Evolutionary conservation across 139 green algal species (phyloP).

Genomic region (Tetratostichococcus sp.): DNA sequence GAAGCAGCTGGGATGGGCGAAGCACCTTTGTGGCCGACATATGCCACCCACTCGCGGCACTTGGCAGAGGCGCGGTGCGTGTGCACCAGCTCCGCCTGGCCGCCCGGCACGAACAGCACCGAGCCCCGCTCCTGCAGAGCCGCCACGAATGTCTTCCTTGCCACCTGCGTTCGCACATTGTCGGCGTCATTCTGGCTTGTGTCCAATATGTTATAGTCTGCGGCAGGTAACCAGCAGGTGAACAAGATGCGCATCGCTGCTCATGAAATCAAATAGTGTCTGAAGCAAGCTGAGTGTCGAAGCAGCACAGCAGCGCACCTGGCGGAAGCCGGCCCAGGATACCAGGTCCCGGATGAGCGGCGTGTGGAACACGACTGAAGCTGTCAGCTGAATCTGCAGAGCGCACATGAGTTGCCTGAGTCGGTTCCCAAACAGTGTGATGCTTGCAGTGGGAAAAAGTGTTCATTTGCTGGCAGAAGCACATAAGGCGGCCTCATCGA

Average conservation of each 20-base stretch:
- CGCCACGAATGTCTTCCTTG: constrained; percentile 52
- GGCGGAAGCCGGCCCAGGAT: constrained; percentile 57
- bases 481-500: too few relatives aligned
- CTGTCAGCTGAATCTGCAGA: constrained; percentile 34
- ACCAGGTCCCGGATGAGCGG: constrained; percentile 54
- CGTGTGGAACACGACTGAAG: constrained; percentile 56
- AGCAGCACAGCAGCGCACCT: constrained; percentile 25
- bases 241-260: constrained; percentile 24
- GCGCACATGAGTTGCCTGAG: too few relatives aligned
- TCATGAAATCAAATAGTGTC: too few relatives aligned
- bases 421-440: too few relatives aligned
- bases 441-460: too few relatives aligned
- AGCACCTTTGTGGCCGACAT: constrained; percentile 40
- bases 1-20: too few relatives aligned
- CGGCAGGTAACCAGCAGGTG: constrained; percentile 26
- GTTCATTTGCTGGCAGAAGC: too few relatives aligned
- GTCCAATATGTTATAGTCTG: too few relatives aligned
- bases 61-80: constrained; percentile 28
- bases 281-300: background rate
- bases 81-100: constrained; percentile 77
- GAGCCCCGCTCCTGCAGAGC: constrained; percentile 53
- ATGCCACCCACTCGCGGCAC: constrained; percentile 37
- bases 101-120: constrained; percentile 78
- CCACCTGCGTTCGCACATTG: constrained; percentile 41
- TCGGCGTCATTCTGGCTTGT: too few relatives aligned